A percentile compares a stretch with the other conserved stretches of the same genome.
phyloP scores from a whole-genome alignment of 495 filamentous ascomycete species.

The Aspergillus indologenus region DNA sequence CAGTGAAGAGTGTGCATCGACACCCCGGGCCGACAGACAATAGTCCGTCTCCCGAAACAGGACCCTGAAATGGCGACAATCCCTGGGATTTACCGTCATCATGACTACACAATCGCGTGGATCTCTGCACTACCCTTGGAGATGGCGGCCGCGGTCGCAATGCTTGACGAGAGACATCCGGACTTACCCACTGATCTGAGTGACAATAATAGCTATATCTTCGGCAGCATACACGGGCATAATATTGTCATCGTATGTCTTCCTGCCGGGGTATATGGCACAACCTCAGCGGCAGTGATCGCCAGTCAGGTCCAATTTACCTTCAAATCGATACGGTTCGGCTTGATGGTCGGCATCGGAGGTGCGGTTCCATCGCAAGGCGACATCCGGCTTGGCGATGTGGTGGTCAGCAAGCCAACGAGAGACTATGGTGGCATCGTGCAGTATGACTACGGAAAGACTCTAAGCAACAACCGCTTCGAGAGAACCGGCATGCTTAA shows the following conservation, averaged over 20 bases:
- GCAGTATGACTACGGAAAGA: conserved; percentile 42
- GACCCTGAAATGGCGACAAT: neutral
- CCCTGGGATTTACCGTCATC: neutral
- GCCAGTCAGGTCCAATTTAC: conserved; percentile 22
- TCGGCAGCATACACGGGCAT: conserved; percentile 29
- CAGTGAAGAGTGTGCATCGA: neutral
- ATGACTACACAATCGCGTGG: conserved; percentile 36
- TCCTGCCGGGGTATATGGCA: conserved; percentile 26
- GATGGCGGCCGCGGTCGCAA: conserved; percentile 25
- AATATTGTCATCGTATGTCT: conserved; percentile 36
- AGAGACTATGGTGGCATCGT: conserved; percentile 23
- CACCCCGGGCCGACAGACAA: neutral
- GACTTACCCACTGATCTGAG: conserved; percentile 9
- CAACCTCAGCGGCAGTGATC: conserved; percentile 25
- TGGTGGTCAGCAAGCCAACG: conserved; percentile 31
- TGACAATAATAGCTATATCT: conserved; percentile 31
- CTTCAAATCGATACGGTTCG: conserved; percentile 24
- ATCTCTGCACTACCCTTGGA: conserved; percentile 35
- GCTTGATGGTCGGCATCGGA: conserved; percentile 37
- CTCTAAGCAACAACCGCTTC: conserved; percentile 22
- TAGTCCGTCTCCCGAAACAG: neutral
- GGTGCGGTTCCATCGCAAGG: conserved; percentile 27
- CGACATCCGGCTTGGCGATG: conserved; percentile 36
- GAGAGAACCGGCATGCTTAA: conserved; percentile 32
- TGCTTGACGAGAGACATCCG: conserved; percentile 31